phyloP scores from a whole-genome alignment of 352 stramenopile genomes.

The Blastocystis sp. region DNA sequence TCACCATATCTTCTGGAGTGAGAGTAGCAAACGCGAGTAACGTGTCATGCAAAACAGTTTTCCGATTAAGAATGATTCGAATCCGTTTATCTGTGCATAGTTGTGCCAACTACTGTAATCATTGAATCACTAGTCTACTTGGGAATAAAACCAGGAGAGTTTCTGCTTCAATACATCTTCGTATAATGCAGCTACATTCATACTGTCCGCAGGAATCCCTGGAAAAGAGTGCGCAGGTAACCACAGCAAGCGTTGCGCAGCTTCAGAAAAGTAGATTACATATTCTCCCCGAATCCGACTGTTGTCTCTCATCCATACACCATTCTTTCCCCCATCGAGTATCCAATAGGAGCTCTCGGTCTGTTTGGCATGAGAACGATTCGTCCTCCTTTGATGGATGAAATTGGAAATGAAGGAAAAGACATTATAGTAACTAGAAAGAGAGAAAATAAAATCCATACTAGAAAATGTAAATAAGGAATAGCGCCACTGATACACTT shows the following conservation, averaged over 20 bases:
- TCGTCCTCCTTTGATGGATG: background rate
- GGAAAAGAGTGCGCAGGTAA: background rate
- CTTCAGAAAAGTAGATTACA: background rate
- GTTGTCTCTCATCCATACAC: background rate
- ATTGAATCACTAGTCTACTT: background rate
- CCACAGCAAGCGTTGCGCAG: slow-evolving; percentile 1
- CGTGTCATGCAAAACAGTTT: slow-evolving; percentile 41
- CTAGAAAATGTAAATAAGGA: background rate
- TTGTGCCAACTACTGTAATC: background rate
- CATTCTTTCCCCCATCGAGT: background rate
- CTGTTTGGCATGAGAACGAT: no score
- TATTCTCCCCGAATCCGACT: background rate
- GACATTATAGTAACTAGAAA: background rate
- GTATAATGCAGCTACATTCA: slow-evolving; percentile 30
- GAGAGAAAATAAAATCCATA: background rate
- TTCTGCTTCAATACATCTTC: background rate
- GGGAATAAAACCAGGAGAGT: slow-evolving; percentile 40
- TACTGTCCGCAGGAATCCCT: background rate
- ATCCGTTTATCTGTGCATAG: slow-evolving; percentile 41
- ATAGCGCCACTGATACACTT: background rate
- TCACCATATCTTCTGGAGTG: slow-evolving; percentile 29
- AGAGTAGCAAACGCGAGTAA: slow-evolving; percentile 52
- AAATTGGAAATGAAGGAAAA: background rate
- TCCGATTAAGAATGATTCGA: slow-evolving; percentile 40
- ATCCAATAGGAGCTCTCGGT: background rate